Evolutionary conservation across 768 basidiomycete species (phyloP).

Genomic region (Asterophora lycoperdoides): DNA sequence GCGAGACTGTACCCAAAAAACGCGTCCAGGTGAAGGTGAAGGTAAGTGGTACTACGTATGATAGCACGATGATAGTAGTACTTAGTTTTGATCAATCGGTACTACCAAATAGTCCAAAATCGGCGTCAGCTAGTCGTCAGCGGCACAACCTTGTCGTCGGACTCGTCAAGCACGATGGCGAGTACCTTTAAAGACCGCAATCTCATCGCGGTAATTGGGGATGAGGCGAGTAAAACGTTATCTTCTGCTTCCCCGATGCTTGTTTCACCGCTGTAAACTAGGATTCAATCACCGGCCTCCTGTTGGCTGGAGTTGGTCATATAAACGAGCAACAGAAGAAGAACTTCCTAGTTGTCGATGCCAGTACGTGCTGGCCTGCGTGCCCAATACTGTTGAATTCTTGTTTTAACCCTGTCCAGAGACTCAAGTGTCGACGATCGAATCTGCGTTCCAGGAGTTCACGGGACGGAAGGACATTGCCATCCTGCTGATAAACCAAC

Average conservation of each 20-base stretch:
- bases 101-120: constrained; percentile 6
- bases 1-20: no score
- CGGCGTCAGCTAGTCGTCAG: background rate
- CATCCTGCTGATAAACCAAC: constrained; percentile 96
- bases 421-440: constrained; percentile 87
- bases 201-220: constrained; percentile 93
- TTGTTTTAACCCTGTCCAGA: constrained; percentile 43
- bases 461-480: constrained; percentile 94
- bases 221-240: constrained; percentile 60
- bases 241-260: constrained; percentile 2
- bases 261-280: constrained; percentile 29
- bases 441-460: constrained; percentile 90
- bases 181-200: constrained; percentile 70
- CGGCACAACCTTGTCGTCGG: background rate
- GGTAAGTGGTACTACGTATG: no score
- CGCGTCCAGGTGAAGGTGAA: no score
- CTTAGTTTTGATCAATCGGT: background rate
- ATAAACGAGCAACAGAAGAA: constrained; percentile 88
- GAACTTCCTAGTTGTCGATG: constrained; percentile 95
- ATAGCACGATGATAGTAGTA: no score
- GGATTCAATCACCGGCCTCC: constrained; percentile 96
- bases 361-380: constrained; percentile 57
- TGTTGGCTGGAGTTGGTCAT: constrained; percentile 94
- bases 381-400: background rate
- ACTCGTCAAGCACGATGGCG: constrained; percentile 10